These are phyloP conservation scores for Vicia villosa DNA, from an alignment of 306 rosid genomes.

Conservation along the genomic window DNA sequence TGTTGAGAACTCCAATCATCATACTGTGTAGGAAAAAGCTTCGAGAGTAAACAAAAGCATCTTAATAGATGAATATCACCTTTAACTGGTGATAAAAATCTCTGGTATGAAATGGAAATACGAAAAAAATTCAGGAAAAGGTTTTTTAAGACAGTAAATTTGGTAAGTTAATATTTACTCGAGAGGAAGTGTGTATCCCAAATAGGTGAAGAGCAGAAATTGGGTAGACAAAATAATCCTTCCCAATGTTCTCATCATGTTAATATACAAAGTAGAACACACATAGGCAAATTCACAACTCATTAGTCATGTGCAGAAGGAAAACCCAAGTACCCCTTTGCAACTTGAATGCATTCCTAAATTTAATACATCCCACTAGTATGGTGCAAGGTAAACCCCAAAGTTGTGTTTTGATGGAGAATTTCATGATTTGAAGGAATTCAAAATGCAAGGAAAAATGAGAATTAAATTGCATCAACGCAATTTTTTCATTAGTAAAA, in stretches of 20 bases:
- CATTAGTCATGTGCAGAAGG: background rate
- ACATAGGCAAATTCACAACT: background rate
- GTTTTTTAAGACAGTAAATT: background rate
- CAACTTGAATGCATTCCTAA: background rate
- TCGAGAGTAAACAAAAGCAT: constrained; percentile 7
- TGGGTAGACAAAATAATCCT: constrained; percentile 3
- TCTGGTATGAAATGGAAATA: background rate
- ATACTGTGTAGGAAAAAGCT: background rate
- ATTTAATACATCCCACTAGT: constrained; percentile 11
- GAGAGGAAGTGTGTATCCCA: background rate
- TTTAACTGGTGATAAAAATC: constrained; percentile 9
- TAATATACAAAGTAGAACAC: background rate
- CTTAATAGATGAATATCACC: constrained; percentile 13
- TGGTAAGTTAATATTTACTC: background rate
- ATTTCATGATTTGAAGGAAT: background rate
- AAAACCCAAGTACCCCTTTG: background rate
- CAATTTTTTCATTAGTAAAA: constrained; percentile 8
- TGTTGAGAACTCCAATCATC: background rate
- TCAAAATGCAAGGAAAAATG: constrained; percentile 1
- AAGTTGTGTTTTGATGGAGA: constrained; percentile 6
- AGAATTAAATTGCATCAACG: background rate
- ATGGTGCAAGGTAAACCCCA: background rate
- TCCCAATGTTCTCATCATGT: background rate
- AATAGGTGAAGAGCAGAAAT: background rate
- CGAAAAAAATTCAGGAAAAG: background rate